Base-by-base conservation (phyloP, 805 yeast species). In the Komagataella pseudopastoris region DNA sequence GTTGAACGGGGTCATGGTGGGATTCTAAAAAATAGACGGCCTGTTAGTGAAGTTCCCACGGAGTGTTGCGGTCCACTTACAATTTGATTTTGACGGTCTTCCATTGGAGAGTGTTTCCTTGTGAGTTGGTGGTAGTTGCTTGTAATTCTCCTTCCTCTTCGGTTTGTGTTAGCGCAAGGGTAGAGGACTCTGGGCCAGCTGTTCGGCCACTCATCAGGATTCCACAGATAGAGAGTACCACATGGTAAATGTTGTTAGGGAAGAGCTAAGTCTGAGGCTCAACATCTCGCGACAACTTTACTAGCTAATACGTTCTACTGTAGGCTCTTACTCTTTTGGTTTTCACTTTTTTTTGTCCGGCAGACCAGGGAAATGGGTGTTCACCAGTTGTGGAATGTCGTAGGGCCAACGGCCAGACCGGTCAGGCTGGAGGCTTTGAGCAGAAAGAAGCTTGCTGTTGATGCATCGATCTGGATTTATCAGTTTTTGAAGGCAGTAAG, bases 391-490 rank as follows among this genome's bases (percentile, higher is more conserved):
- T 93, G 99, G 99, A 88, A 83, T 50, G 81, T 93, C 8, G 72
- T 91, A 2, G 95, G 88, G 5, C 95, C 96, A 0, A 78, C 91
- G 0, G 93, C 98, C 0, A 73, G 85, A 49, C 96, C 99, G 0
- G 96, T 93, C 2, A 75, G 91, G 51, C 73, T 93, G 24, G 98
- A 91, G 63, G 82, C 95, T 0, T 72, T 93, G 43, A 77, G 85
- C 20, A 81, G 89, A 53, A 85, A 83, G 62, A 72, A 76, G 51
- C 70, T 93, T 59, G 99, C 99, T 0, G 91, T 93, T 6, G 99
- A 93, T 71, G 99, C 99, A 1, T 91, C 98, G 2, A 93, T 93
- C 56, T 93, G 99, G 99, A 85, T 93, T 51, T 93, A 93, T 63
- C 99, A 93, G 64, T 93, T 93, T 61, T 71, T 93, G 56, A 93